These are phyloP conservation scores for Cutaneotrichosporon cutaneum DNA, from an alignment of 1,284 basidiomycete species.

Conservation along the genomic window DNA sequence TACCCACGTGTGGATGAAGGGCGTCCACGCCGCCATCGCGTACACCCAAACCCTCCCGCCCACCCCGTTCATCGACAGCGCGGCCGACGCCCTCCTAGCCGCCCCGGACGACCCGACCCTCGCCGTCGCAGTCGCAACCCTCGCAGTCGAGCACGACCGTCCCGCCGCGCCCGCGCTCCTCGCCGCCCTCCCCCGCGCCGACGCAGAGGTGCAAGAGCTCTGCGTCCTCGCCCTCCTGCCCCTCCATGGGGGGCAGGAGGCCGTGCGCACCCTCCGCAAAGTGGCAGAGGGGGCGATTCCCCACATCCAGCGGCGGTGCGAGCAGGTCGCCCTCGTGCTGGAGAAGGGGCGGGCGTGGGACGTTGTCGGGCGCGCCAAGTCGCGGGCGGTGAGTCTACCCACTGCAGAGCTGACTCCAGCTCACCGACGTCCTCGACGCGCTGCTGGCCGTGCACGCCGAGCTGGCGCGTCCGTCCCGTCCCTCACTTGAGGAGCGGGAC, in stretches of 20 bases:
- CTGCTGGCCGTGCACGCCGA: constrained; percentile 24
- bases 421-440: constrained; percentile 31
- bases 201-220: constrained; percentile 33
- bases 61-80: constrained; percentile 1
- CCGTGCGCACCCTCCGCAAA: neutral
- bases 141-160: constrained; percentile 21
- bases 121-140: constrained; percentile 24
- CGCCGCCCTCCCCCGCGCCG: constrained; percentile 1
- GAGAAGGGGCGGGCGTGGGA: constrained; percentile 16
- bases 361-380: constrained; percentile 18
- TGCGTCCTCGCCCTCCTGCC: constrained; percentile 28
- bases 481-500: constrained; percentile 10
- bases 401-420: constrained; percentile 12
- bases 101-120: constrained; percentile 14
- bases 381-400: constrained; percentile 20
- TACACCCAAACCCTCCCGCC: constrained; percentile 4
- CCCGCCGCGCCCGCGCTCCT: constrained; percentile 9
- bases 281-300: neutral
- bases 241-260: constrained; percentile 12
- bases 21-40: constrained; percentile 21
- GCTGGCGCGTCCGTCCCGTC: constrained; percentile 1
- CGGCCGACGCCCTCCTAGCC: neutral
- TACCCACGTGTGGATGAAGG: constrained; percentile 28
- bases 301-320: constrained; percentile 25
- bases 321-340: constrained; percentile 23